Percentiles rank a stretch among this genome's conserved stretches.
Evolutionary conservation across 1,139 yeast species (phyloP).

Genomic region (Entelexis sorbosivorans): DNA sequence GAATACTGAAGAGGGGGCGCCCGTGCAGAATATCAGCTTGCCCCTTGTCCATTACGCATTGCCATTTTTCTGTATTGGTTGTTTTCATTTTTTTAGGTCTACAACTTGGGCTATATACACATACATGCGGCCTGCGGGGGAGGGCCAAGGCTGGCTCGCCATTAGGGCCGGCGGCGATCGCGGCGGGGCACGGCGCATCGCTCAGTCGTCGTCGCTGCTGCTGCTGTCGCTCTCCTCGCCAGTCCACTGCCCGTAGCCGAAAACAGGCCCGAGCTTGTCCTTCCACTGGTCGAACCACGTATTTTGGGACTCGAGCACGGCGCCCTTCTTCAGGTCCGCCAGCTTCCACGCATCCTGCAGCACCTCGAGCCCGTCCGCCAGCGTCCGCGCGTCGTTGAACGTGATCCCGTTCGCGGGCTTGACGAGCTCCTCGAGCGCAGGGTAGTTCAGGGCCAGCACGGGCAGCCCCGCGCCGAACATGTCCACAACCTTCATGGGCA

Average conservation of each 20-base stretch:
- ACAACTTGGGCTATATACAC: too few relatives aligned
- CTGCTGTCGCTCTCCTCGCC: constrained; percentile 21
- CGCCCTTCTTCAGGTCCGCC: constrained; percentile 49
- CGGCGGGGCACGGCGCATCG: too few relatives aligned
- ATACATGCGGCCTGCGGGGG: too few relatives aligned
- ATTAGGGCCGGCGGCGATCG: too few relatives aligned
- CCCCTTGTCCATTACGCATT: too few relatives aligned
- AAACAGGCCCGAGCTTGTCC: constrained; percentile 33
- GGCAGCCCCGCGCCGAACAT: constrained; percentile 96
- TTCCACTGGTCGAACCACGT: constrained; percentile 78
- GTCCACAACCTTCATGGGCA: constrained; percentile 96
- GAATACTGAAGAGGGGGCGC: too few relatives aligned
- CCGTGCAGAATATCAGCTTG: too few relatives aligned
- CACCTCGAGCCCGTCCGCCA: constrained; percentile 43
- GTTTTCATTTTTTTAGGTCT: too few relatives aligned
- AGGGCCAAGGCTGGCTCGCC: too few relatives aligned
- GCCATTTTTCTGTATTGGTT: too few relatives aligned
- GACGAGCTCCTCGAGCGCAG: constrained; percentile 37
- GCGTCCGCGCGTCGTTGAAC: constrained; percentile 37
- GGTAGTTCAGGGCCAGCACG: constrained; percentile 64
- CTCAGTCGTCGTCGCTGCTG: constrained; percentile 12
- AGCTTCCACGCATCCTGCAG: constrained; percentile 34
- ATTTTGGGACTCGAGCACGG: constrained; percentile 49
- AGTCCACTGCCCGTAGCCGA: constrained; percentile 31
- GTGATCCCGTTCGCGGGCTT: constrained; percentile 40